Evolutionary conservation across 495 filamentous ascomycete genomes (phyloP), one percentile per base, ranked within the genome.

Genomic region (Talaromyces ruber): DNA sequence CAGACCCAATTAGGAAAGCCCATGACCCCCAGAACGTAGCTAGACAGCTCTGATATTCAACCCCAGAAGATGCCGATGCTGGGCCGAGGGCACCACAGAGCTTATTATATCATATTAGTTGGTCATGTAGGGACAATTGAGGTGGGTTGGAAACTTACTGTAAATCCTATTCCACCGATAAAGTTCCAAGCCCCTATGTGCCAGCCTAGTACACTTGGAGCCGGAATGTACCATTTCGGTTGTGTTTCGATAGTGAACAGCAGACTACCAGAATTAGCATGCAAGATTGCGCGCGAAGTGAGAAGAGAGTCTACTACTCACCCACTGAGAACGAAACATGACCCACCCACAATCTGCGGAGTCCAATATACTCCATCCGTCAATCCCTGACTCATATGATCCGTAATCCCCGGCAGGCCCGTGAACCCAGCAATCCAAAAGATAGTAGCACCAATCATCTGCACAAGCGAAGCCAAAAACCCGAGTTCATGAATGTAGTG

Each of bases 191-290:
- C 63, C 9, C 82, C 83, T 60, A 86, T 78, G 68, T 83, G 80
- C 83, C 83, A 86, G 0, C 88, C 88, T 12, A 92, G 75, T 1
- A 84, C 73, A 21, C 70, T 65, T 12, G 72, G 75, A 0, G 85
- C 84, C 1, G 88, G 87, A 22, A 68, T 67, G 53, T 82, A 90
- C 88, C 88, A 91, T 34, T 76, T 82, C 21, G 74, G 64, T 71
- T 91, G 88, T 11, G 86, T 88, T 65, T 92, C 88, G 11, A 90
- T 65, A 76, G 88, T 89, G 68, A 87, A 90, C 11, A 91, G 66
- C 0, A 75, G 66, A 22, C 57, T 59, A 6, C n/a, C 9, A 26
- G 1, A 29, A 16, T 59, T 43, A 57, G 14, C 14, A 12, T 28
- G 11, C 24, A 53, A 53, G 6, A 0, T 6, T 51, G 43, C 16